Base-by-base conservation (phyloP, 169 alveolate species). In the Perkinsus marinus region DNA sequence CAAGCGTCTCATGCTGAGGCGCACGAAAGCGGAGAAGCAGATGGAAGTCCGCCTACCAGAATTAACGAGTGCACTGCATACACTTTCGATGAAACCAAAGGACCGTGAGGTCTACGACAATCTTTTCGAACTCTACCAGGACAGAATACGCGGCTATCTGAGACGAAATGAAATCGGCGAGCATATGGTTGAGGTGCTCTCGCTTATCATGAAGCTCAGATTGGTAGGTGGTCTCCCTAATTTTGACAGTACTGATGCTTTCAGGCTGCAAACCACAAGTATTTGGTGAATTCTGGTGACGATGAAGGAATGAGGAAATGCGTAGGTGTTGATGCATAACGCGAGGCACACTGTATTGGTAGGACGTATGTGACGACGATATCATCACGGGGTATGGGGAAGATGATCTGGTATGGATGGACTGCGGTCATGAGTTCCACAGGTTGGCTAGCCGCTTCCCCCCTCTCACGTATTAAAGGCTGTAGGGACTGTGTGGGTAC, bases 1-100 rank as follows among this genome's bases (percentile, higher is more conserved):
- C 39, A 93, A 93, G 46, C 57, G 68, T 30, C 93, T 93, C 17
- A 57, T 93, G 38, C 43, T 93, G 39, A 93, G 94, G 89, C 91
- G 94, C 68, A 93, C 94, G 17, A 93, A 93, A 39, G 89, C 92
- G 13, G 93, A 93, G 36, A 91, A 93, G n/a, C 94, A 93, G 46
- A 93, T 91, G 68, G 94, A 93, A 90, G 93, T 93, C 39, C 91
- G 90, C 17, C 92, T 93, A 26, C 94, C 94, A 68, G 79, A 57
- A 57, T 57, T 57, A 57, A 57, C 37, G 37, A 57, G 79, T 57
- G 79, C 79, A 57, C 9, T 26, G 26, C 79, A 57, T 57, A 57
- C 26, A 13, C 79, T 57, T 19, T 30, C 79, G 79, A 57, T 57
- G 79, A 57, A 57, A 30, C 79, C 79, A 0, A 57, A 57, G 79